These are phyloP conservation scores for Conringia planisiliqua DNA, from an alignment of 345 rosid genomes.

Conservation along the genomic window DNA sequence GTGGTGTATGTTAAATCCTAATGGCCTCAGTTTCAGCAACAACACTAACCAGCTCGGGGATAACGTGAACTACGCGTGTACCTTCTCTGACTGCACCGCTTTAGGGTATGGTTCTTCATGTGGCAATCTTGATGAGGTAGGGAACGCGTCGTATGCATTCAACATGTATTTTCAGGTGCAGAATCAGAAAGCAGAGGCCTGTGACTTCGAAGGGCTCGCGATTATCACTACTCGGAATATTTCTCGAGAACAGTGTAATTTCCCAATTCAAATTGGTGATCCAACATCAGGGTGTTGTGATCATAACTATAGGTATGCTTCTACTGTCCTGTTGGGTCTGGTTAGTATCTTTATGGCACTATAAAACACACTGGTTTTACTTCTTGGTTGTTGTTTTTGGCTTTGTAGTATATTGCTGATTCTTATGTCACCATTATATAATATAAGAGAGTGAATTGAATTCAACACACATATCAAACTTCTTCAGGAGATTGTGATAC, in stretches of 20 bases:
- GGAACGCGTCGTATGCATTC: slow-evolving; percentile 66
- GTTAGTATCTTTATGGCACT: slow-evolving; percentile 3
- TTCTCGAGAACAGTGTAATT: slow-evolving; percentile 63
- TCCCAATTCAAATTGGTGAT: slow-evolving; percentile 51
- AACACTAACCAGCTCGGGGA: slow-evolving; percentile 45
- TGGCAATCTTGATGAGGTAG: slow-evolving; percentile 50
- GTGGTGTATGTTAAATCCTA: slow-evolving; percentile 78
- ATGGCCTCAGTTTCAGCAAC: slow-evolving; percentile 56
- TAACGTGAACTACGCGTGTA: slow-evolving; percentile 70
- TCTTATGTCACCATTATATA: neutral
- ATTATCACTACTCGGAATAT: slow-evolving; percentile 45
- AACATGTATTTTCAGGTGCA: slow-evolving; percentile 72
- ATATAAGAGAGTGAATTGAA: neutral
- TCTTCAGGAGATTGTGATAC: neutral
- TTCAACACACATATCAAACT: neutral
- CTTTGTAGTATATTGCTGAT: slow-evolving; percentile 12
- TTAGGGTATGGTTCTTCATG: slow-evolving; percentile 70
- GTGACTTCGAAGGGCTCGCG: slow-evolving; percentile 62
- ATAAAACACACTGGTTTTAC: neutral
- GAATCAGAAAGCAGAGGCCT: slow-evolving; percentile 59
- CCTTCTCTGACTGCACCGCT: slow-evolving; percentile 54
- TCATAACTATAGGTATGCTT: slow-evolving; percentile 1
- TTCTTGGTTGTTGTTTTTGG: neutral
- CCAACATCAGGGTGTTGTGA: slow-evolving; percentile 31
- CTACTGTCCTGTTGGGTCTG: neutral